Evolutionary conservation across 768 basidiomycete genomes (phyloP), one percentile per base, ranked within the genome.

Genomic region (Coprinopsis strossmayeri): DNA sequence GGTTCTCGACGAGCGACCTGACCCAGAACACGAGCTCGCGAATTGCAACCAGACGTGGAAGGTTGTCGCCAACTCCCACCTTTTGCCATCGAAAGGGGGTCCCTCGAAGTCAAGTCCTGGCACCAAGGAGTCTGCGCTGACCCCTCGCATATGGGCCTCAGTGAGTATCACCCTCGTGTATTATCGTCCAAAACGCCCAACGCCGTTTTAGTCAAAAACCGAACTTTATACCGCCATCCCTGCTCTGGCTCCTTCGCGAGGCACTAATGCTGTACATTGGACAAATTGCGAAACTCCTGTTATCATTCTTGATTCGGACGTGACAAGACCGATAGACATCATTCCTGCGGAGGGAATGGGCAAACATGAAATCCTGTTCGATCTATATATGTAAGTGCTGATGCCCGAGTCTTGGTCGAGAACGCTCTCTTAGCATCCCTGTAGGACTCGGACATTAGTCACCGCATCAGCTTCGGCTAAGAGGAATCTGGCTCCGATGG

Each of bases 1-100:
- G 37, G 18, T n/a, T n/a, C n/a, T n/a, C n/a, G n/a, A n/a, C n/a
- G n/a, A n/a, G n/a, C n/a, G n/a, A n/a, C 37, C 37, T 38, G 9
- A 9, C 11, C 9, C 17, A 9, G 37, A 38, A 38, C 10, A 38
- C 18, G 12, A 12, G 17, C 37, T 38, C 17, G 7, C 37, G 18
- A 42, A 42, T 9, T 42, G 40, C 24, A 42, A 42, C 40, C 40
- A 42, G 23, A 42, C 40, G 5, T 42, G 40, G 40, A 42, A 42
- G 24, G 40, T 42, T 17, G 40, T 18, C 11, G 18, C 40, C 9
- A 21, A 20, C 17, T 42, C 23, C 10, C 40, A 21, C 5, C 40
- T 23, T n/a, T n/a, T n/a, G n/a, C n/a, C n/a, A n/a, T n/a, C n/a
- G n/a, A n/a, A n/a, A n/a, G n/a, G n/a, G n/a, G n/a, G n/a, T n/a